Base-by-base conservation (phyloP, 345 rosid species). In the Balakata baccata region DNA sequence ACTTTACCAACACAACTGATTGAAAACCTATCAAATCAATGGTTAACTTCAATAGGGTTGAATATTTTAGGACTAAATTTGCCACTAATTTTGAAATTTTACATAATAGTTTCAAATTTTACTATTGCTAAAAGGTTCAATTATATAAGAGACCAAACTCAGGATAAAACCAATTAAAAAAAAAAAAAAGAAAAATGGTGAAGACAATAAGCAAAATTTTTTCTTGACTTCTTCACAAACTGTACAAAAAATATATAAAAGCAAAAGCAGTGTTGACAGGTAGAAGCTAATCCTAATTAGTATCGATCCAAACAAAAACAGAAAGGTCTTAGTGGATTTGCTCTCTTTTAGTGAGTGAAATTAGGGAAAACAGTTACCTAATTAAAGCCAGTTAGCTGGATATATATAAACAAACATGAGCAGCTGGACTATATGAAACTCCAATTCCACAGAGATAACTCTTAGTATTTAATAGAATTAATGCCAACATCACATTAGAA, bases 221-320 rank as follows among this genome's bases (percentile, higher is more conserved):
- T n/a, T 56, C 9, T 20, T 74, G 77, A 68, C 74, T 75, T 80
- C 41, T 72, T 80, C 72, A 70, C 70, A 65, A 66, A 59, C 56
- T 18, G 50, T 38, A 38, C 38, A 20, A 64, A 43, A 57, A 29
- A 29, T 41, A 54, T n/a, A 54, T 39, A 25, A 13, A 34, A 39
- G 53, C 38, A 64, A 49, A 58, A 34, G 18, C 41, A 37, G 2
- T 43, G 74, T 41, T 57, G 78, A 43, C 58, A 49, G 22, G 22
- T n/a, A 59, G 14, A 63, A 57, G 37, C 66, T 66, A 58, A 67
- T 34, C 23, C 49, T 17, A 29, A 29, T 2, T 29, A 39, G 20
- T 66, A 67, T 74, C 60, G 67, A 57, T 74, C 60, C 72, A 57
- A 64, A 65, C 77, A 66, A 57, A 41, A 56, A 17, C 5, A 74